Conservation (phyloP, 768 basidiomycete species). For the Amanita rimosa region DNA sequence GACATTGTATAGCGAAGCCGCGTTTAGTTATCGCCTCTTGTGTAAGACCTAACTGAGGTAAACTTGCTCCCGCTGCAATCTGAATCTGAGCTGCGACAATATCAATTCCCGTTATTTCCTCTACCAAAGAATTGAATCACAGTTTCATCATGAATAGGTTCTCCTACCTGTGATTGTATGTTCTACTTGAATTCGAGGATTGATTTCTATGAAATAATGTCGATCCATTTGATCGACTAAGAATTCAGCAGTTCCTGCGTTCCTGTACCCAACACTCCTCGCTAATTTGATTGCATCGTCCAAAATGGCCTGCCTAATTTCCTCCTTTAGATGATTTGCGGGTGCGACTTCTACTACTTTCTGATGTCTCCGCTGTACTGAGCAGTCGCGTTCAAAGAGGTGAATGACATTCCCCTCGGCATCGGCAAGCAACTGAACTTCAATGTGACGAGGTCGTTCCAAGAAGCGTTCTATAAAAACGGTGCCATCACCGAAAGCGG, state of each 20-base stretch:
- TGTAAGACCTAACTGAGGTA: slow-evolving; percentile 88
- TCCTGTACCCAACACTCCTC: slow-evolving; percentile 87
- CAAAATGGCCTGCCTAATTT: slow-evolving; percentile 81
- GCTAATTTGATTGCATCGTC: slow-evolving; percentile 90
- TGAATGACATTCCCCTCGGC: slow-evolving; percentile 90
- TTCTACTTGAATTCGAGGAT: slow-evolving; percentile 99
- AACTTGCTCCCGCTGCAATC: slow-evolving; percentile 96
- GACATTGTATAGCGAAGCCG: slow-evolving; percentile 97
- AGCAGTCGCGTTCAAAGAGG: slow-evolving; percentile 98
- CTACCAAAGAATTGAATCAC: slow-evolving; percentile 26
- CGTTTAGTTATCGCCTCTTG: slow-evolving; percentile 95
- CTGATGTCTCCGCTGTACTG: slow-evolving; percentile 95
- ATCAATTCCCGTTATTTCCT: slow-evolving; percentile 99
- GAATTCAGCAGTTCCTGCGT: slow-evolving; percentile 98
- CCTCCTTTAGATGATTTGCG: slow-evolving; percentile 87
- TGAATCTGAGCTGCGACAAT: slow-evolving; percentile 99
- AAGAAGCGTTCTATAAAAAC: slow-evolving; percentile 98
- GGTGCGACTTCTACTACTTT: slow-evolving; percentile 99
- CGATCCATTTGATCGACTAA: slow-evolving; percentile 93
- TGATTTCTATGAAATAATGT: slow-evolving; percentile 99
- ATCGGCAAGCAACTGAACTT: slow-evolving; percentile 93
- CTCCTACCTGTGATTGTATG: slow-evolving; percentile 90
- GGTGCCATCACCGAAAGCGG: slow-evolving; percentile 96
- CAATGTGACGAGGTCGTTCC: slow-evolving; percentile 94
- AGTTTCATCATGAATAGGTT: slow-evolving; percentile 2